Conservation (phyloP, 768 basidiomycete species). For the Boletus edulis region DNA sequence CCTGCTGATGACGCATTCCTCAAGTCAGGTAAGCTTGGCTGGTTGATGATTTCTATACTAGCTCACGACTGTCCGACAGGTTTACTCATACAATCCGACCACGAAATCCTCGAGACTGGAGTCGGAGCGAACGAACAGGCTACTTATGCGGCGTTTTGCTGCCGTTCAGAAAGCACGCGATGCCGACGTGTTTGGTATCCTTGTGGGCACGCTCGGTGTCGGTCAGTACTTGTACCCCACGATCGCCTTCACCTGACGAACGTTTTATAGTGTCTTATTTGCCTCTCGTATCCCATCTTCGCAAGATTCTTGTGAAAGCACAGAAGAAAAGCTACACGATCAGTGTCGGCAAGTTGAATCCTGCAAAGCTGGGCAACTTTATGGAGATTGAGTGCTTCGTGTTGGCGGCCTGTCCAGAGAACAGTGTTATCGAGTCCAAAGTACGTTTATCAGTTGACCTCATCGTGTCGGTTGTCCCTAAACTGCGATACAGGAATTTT, state of each 20-base stretch:
- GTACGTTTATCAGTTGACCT: slow-evolving; percentile 27
- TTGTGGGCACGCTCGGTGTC: slow-evolving; percentile 92
- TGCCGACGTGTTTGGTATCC: slow-evolving; percentile 92
- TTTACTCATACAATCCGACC: slow-evolving; percentile 74
- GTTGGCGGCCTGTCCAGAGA: slow-evolving; percentile 92
- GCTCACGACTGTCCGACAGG: slow-evolving; percentile 38
- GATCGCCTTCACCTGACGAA: not conserved
- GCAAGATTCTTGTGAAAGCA: slow-evolving; percentile 57
- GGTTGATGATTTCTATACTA: not conserved
- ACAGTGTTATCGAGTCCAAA: slow-evolving; percentile 76
- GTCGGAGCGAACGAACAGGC: slow-evolving; percentile 67
- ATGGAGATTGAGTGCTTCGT: slow-evolving; percentile 96
- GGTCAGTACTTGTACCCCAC: slow-evolving; percentile 42
- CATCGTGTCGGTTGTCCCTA: not conserved
- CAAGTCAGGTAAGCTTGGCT: slow-evolving; percentile 47
- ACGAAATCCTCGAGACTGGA: slow-evolving; percentile 48
- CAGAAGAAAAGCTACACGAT: slow-evolving; percentile 94
- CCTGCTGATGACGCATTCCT: slow-evolving; percentile 77
- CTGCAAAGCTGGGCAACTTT: slow-evolving; percentile 94
- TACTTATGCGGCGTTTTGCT: slow-evolving; percentile 90
- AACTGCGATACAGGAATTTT: slow-evolving; percentile 65
- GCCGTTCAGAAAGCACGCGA: slow-evolving; percentile 84
- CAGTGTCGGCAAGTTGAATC: slow-evolving; percentile 92
- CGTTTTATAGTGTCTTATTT: slow-evolving; percentile 68
- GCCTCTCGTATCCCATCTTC: slow-evolving; percentile 80